phyloP scores from a whole-genome alignment of 2,329 filamentous ascomycete species.

The Aulographum hederae region DNA sequence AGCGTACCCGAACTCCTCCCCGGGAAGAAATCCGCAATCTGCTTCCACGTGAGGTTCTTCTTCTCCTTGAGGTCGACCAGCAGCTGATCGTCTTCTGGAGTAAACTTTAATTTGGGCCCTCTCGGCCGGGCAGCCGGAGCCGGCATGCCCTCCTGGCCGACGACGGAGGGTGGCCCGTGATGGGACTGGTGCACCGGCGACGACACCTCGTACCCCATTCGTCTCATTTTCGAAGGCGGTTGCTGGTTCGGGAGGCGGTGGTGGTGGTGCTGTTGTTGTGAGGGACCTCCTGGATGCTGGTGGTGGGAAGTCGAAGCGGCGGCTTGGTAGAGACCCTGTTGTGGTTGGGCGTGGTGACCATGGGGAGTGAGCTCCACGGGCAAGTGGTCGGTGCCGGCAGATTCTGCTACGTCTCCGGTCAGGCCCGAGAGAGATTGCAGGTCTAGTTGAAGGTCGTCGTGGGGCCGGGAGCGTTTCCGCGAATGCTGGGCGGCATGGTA shows the following conservation, averaged over 20 bases:
- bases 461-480: constrained; percentile 23
- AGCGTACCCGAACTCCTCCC: constrained; percentile 77
- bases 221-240: constrained; percentile 48
- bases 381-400: constrained; percentile 12
- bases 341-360: constrained; percentile 10
- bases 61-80: constrained; percentile 86
- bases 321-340: constrained; percentile 13
- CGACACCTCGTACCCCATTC: constrained; percentile 31
- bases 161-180: constrained; percentile 57
- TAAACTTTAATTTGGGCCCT: constrained; percentile 86
- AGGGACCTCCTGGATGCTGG: constrained; percentile 10
- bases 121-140: constrained; percentile 60
- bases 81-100: constrained; percentile 73
- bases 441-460: constrained; percentile 19
- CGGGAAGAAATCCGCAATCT: constrained; percentile 92
- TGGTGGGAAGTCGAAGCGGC: constrained; percentile 1
- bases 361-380: constrained; percentile 20
- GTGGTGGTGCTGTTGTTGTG: constrained; percentile 44
- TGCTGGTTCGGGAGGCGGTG: constrained; percentile 61
- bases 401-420: constrained; percentile 16
- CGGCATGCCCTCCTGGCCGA: constrained; percentile 78
- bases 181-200: constrained; percentile 14
- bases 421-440: constrained; percentile 20
- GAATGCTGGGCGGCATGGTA: constrained; percentile 12
- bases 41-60: constrained; percentile 90